Conservation (phyloP, 257 asterid species). For the Coffea eugenioides region DNA sequence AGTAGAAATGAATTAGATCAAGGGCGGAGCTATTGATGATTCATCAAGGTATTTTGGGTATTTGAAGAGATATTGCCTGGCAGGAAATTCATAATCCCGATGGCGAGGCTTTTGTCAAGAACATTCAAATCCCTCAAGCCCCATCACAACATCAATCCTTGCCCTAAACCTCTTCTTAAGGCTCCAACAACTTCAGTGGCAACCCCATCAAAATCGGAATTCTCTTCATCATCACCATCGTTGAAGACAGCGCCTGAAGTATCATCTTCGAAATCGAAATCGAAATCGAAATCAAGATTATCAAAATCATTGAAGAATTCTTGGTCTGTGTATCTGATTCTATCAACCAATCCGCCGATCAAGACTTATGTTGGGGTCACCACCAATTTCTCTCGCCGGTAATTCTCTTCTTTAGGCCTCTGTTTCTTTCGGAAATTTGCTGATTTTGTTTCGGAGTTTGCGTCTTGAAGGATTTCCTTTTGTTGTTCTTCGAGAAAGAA, state of each 20-base stretch:
- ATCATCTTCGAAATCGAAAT: conserved; percentile 12
- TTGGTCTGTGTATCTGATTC: conserved; percentile 72
- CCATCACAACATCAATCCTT: conserved; percentile 11
- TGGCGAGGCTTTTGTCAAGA: conserved; percentile 33
- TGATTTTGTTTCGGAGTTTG: too few species aligned
- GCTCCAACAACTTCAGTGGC: conserved; percentile 6
- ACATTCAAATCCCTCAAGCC: conserved; percentile 64
- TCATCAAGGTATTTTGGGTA: too few species aligned
- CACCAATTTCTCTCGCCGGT: conserved; percentile 75
- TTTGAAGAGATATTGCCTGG: too few species aligned
- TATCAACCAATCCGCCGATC: conserved; percentile 65
- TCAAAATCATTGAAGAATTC: conserved; percentile 14
- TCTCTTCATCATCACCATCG: conserved; percentile 13
- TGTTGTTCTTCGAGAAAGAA: too few species aligned
- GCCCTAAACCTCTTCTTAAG: conserved; percentile 14
- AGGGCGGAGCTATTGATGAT: too few species aligned
- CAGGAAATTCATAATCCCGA: too few species aligned
- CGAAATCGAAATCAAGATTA: conserved; percentile 24
- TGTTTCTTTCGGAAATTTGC: neutral
- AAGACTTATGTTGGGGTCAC: conserved; percentile 84
- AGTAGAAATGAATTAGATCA: too few species aligned
- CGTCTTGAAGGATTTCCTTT: too few species aligned
- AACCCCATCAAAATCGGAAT: neutral
- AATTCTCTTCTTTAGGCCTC: neutral
- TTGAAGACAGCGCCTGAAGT: conserved; percentile 5